Evolutionary conservation across 148 eudicot genomes (phyloP).

Genomic region (Talinum fruticosum): DNA sequence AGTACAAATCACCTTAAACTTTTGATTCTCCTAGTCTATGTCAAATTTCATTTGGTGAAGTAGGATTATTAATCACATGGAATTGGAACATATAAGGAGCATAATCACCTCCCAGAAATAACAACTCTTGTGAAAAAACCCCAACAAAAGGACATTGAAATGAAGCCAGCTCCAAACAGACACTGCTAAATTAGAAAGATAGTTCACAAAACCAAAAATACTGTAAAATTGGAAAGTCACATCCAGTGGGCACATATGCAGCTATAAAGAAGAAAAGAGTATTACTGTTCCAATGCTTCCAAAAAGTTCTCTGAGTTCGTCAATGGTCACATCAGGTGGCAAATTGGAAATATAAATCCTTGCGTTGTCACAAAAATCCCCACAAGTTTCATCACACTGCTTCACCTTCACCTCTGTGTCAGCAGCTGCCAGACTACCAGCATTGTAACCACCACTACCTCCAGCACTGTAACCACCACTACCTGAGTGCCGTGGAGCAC

Average conservation of each 20-base stretch:
- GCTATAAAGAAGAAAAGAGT: conserved; percentile 16
- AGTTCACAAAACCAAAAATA: neutral
- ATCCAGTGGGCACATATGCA: neutral
- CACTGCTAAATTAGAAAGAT: neutral
- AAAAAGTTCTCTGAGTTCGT: conserved; percentile 82
- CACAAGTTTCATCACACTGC: conserved; percentile 90
- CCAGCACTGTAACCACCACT: conserved; percentile 50
- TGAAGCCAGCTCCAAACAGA: no score
- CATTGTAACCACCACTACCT: conserved; percentile 46
- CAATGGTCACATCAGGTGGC: conserved; percentile 82
- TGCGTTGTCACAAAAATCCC: conserved; percentile 76
- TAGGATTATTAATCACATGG: no score
- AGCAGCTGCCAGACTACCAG: conserved; percentile 49
- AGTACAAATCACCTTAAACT: no score
- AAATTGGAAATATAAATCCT: conserved; percentile 92
- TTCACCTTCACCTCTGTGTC: conserved; percentile 70
- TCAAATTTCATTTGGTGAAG: no score
- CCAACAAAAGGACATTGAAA: no score
- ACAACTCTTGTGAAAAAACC: no score
- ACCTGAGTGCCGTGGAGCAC: conserved; percentile 45
- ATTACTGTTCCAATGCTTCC: conserved; percentile 94
- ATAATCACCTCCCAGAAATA: no score
- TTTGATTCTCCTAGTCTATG: no score
- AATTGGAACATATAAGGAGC: no score
- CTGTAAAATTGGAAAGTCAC: neutral